Conservation (phyloP, 805 yeast genomes). For the Monosporozyma solicola region DNA sequence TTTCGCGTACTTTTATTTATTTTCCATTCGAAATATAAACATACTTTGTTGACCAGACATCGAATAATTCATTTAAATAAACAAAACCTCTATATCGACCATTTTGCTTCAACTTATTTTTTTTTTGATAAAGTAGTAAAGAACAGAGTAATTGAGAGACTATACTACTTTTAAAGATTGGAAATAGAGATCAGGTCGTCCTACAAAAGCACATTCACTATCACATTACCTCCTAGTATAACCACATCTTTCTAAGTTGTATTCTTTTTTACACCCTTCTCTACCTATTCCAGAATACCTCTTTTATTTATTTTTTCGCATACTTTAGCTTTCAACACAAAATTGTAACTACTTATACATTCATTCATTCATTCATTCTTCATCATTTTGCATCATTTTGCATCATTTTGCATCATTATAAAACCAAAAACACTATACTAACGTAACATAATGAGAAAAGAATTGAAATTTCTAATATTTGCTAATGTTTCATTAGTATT, state of each 20-base stretch:
- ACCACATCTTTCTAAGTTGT: neutral
- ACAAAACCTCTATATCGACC: neutral
- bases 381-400: neutral
- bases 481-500: constrained; percentile 46
- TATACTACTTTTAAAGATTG: neutral
- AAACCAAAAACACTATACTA: neutral
- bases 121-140: neutral
- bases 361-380: neutral
- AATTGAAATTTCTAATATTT: constrained; percentile 48
- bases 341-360: neutral
- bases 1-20: neutral
- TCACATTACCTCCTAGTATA: neutral
- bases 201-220: neutral
- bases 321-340: neutral
- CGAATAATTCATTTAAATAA: neutral
- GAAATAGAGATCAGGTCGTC: neutral
- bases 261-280: neutral
- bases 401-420: neutral
- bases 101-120: neutral
- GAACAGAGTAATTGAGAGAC: neutral
- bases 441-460: constrained; percentile 43
- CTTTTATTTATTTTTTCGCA: neutral
- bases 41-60: neutral
- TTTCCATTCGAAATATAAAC: neutral
- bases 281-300: neutral